Percentiles rank a stretch among this genome's conserved stretches.
phyloP scores from a whole-genome alignment of 2,329 filamentous ascomycete genomes.

The Fusarium protoensiforme region DNA sequence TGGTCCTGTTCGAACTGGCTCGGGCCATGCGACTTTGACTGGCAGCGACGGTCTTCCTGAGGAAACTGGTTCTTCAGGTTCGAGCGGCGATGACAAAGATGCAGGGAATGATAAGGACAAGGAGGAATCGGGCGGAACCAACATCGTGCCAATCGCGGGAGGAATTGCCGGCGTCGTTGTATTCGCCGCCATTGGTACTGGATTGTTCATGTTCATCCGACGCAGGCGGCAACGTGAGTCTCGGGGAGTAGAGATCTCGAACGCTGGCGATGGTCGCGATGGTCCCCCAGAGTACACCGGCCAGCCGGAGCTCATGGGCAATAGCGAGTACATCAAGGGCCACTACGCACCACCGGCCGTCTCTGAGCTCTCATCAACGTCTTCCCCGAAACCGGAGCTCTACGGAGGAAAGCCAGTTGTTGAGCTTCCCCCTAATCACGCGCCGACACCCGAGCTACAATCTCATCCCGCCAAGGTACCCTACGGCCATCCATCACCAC shows the following conservation, averaged over 20 bases:
- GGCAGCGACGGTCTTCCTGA: neutral
- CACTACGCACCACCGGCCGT: constrained; percentile 15
- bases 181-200: constrained; percentile 42
- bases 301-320: constrained; percentile 48
- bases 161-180: constrained; percentile 44
- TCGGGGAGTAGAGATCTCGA: constrained; percentile 36
- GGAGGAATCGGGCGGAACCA: constrained; percentile 19
- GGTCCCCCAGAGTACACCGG: constrained; percentile 40
- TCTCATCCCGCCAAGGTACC: constrained; percentile 29
- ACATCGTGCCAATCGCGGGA: constrained; percentile 49
- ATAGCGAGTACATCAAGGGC: constrained; percentile 17
- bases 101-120: neutral
- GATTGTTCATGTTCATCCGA: constrained; percentile 52
- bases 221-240: constrained; percentile 44
- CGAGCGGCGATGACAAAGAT: neutral
- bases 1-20: constrained; percentile 15
- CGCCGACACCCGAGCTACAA: constrained; percentile 43
- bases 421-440: constrained; percentile 39
- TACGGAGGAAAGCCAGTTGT: constrained; percentile 34
- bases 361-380: constrained; percentile 39
- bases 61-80: neutral
- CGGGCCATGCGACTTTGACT: constrained; percentile 22
- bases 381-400: constrained; percentile 39
- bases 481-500: constrained; percentile 31
- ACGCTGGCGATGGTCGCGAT: neutral